A percentile compares a stretch with the other conserved stretches of the same genome.
Conservation (phyloP, 306 rosid species). For the Notholithocarpus densiflorus region DNA sequence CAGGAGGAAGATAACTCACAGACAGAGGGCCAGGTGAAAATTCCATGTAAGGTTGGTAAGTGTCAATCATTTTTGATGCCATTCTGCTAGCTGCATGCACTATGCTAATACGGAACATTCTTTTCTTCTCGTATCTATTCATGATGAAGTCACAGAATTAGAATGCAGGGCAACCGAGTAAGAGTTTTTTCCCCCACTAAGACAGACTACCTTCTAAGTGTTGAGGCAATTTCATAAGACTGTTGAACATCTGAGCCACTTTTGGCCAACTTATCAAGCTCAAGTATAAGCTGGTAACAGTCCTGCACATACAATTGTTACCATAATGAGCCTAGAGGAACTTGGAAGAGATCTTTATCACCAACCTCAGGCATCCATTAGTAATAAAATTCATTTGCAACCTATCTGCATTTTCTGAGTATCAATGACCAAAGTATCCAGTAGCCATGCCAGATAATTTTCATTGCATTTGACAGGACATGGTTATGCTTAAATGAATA, state of each 20-base stretch:
- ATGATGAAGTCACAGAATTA: neutral
- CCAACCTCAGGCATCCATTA: too few relatives aligned
- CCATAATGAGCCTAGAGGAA: neutral
- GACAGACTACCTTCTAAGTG: constrained; percentile 40
- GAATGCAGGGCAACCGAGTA: neutral
- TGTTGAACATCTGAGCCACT: constrained; percentile 2
- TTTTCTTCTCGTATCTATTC: constrained; percentile 43
- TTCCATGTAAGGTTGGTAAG: constrained; percentile 33
- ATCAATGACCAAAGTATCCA: too few relatives aligned
- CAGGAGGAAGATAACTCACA: constrained; percentile 22
- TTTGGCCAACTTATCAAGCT: constrained; percentile 33
- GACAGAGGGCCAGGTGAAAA: constrained; percentile 28
- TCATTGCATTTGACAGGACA: too few relatives aligned
- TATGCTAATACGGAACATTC: constrained; percentile 29
- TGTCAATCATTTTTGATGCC: constrained; percentile 36
- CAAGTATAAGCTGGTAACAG: constrained; percentile 42
- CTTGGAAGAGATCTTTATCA: too few relatives aligned
- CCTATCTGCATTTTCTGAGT: too few relatives aligned
- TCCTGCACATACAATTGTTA: constrained; percentile 29
- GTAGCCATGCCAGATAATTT: too few relatives aligned
- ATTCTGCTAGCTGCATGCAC: constrained; percentile 40
- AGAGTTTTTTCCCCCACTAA: neutral
- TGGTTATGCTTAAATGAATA: neutral
- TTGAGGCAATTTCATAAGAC: constrained; percentile 26
- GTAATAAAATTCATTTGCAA: too few relatives aligned